These are phyloP conservation scores for Nannochloropsis granulata DNA, from an alignment of 108 stramenopile genomes.

Conservation along the genomic window DNA sequence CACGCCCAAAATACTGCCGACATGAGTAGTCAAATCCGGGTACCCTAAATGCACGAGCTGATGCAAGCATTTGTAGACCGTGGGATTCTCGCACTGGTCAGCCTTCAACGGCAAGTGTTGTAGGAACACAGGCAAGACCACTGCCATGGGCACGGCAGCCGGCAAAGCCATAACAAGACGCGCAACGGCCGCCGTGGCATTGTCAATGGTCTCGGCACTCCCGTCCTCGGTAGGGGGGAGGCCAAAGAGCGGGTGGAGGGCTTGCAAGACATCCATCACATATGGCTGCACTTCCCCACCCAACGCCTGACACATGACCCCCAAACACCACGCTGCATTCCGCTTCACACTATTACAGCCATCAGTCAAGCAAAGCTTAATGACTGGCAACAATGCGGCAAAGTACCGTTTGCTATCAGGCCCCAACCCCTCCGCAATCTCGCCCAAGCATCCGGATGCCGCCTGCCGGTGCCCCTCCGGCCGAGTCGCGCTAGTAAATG, in stretches of 20 bases:
- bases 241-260: conserved; percentile 62
- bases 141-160: conserved; percentile 52
- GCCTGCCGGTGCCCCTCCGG: background rate
- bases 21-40: conserved; percentile 38
- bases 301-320: conserved; percentile 65
- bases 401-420: conserved; percentile 48
- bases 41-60: conserved; percentile 67
- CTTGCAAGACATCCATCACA: conserved; percentile 49
- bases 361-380: conserved; percentile 55
- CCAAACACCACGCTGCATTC: conserved; percentile 82
- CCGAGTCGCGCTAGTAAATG: background rate
- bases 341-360: conserved; percentile 65
- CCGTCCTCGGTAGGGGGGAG: conserved; percentile 47
- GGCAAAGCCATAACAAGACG: conserved; percentile 81
- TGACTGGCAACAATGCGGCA: conserved; percentile 31
- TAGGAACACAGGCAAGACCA: conserved; percentile 73
- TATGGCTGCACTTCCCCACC: conserved; percentile 35
- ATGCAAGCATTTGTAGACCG: conserved; percentile 75
- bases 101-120: conserved; percentile 65
- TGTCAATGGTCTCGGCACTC: conserved; percentile 64
- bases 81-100: conserved; percentile 87
- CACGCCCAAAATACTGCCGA: background rate
- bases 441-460: background rate
- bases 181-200: conserved; percentile 71
- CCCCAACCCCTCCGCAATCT: background rate